A percentile compares a stretch with the other conserved stretches of the same genome.
These are phyloP conservation scores for Papiliotrema flavescens DNA, from an alignment of 1,284 basidiomycete species.

Conservation along the genomic window DNA sequence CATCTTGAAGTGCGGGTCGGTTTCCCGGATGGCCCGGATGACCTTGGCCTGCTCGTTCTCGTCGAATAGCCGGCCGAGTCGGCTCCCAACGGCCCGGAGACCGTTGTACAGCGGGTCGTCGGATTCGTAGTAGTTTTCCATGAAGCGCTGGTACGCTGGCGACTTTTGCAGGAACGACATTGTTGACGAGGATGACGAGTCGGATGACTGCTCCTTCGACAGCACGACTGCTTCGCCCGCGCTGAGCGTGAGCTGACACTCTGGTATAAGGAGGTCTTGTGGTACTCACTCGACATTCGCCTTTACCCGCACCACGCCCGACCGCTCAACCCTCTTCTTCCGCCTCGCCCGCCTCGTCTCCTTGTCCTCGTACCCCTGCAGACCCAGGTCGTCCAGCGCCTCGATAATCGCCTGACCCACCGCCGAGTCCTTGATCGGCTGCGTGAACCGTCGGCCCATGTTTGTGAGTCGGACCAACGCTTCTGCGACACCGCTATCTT, in stretches of 20 bases:
- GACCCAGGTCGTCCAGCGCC: constrained; percentile 90
- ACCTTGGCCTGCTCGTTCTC: constrained; percentile 98
- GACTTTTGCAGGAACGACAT: constrained; percentile 58
- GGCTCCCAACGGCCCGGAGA: constrained; percentile 76
- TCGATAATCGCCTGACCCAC: constrained; percentile 93
- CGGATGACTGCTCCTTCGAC: constrained; percentile 53
- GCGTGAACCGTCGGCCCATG: constrained; percentile 65
- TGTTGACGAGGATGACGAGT: constrained; percentile 48
- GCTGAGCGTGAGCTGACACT: constrained; percentile 50
- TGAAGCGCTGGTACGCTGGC: constrained; percentile 53
- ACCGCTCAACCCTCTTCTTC: constrained; percentile 72
- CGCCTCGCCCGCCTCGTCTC: constrained; percentile 74
- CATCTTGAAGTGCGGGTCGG: constrained; percentile 83
- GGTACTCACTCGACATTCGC: constrained; percentile 72
- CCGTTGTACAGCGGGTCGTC: constrained; percentile 85
- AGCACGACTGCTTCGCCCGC: constrained; percentile 79
- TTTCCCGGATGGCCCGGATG: constrained; percentile 73
- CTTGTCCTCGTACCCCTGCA: constrained; percentile 87
- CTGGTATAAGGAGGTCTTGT: background rate
- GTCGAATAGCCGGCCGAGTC: constrained; percentile 82
- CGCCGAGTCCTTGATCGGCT: constrained; percentile 89
- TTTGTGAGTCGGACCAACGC: constrained; percentile 70
- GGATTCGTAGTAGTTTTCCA: constrained; percentile 81
- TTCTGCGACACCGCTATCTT: constrained; percentile 83
- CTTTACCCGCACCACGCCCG: constrained; percentile 63